A percentile compares a stretch with the other conserved stretches of the same genome.
These are phyloP conservation scores for Penicillium sp. DNA, from an alignment of 2,329 filamentous ascomycete genomes.

Conservation along the genomic window DNA sequence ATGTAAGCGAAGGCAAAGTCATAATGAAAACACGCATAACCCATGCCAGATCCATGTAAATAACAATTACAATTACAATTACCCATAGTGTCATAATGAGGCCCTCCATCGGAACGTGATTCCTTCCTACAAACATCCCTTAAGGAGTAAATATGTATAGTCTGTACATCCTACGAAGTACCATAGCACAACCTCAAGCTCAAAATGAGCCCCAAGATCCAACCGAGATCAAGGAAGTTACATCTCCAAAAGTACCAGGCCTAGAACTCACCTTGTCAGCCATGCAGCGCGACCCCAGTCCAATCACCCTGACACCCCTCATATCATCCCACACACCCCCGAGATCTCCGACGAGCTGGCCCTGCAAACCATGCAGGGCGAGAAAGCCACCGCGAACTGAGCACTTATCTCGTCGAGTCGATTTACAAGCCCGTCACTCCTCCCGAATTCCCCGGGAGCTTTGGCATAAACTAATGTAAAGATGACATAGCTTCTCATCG, in stretches of 20 bases:
- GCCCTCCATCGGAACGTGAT: slow-evolving; percentile 4
- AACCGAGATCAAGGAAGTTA: not conserved
- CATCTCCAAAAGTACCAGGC: not conserved
- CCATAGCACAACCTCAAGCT: not conserved
- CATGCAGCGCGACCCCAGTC: not conserved
- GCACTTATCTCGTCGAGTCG: slow-evolving; percentile 23
- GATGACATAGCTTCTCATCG: slow-evolving; percentile 16
- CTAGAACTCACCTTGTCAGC: not conserved
- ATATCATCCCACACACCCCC: not conserved
- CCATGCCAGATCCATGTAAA: not conserved
- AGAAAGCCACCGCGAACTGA: slow-evolving; percentile 15
- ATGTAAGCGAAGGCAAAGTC: not conserved
- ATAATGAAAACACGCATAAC: slow-evolving; percentile 18
- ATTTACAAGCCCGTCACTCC: slow-evolving; percentile 15
- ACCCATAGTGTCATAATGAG: slow-evolving; percentile 20
- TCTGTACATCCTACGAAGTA: not conserved
- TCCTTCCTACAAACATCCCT: not conserved
- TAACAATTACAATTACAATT: not conserved
- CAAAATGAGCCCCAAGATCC: not conserved
- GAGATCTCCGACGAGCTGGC: slow-evolving; percentile 5
- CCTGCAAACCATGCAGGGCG: slow-evolving; percentile 1
- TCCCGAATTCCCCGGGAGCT: slow-evolving; percentile 13
- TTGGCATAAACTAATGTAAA: slow-evolving; percentile 19
- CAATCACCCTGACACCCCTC: not conserved
- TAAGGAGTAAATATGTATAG: not conserved